phyloP scores from a whole-genome alignment of 1,284 basidiomycete genomes.

The Pseudozyma pruni region DNA sequence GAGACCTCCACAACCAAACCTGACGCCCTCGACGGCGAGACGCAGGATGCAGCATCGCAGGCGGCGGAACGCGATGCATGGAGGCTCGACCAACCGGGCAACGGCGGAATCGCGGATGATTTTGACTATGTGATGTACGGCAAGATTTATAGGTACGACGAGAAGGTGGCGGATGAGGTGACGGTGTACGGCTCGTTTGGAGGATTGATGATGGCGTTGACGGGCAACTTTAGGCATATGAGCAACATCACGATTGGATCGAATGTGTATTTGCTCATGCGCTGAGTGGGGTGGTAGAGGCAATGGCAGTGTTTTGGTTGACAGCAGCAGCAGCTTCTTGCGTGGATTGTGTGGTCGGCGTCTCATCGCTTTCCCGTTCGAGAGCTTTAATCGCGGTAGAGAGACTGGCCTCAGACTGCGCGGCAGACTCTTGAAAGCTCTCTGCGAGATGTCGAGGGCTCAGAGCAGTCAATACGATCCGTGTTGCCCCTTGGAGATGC shows the following conservation, averaged over 20 bases:
- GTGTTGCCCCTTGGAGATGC: no score
- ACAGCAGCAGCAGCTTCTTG: no score
- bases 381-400: no score
- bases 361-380: no score
- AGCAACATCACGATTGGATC: constrained; percentile 90
- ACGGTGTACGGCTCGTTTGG: constrained; percentile 96
- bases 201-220: constrained; percentile 92
- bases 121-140: constrained; percentile 99
- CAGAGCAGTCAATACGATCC: no score
- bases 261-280: constrained; percentile 87
- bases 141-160: constrained; percentile 98
- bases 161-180: constrained; percentile 81
- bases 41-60: constrained; percentile 43
- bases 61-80: constrained; percentile 76
- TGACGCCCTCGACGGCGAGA: constrained; percentile 50
- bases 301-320: background rate
- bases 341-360: no score
- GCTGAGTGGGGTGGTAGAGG: constrained; percentile 65
- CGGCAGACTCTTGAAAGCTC: no score
- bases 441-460: no score
- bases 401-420: no score
- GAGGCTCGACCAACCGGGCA: constrained; percentile 87
- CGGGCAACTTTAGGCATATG: constrained; percentile 92
- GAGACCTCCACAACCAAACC: constrained; percentile 70
- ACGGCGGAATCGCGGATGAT: constrained; percentile 88